phyloP scores from a whole-genome alignment of 257 asterid genomes.

The Gardenia jasminoides region DNA sequence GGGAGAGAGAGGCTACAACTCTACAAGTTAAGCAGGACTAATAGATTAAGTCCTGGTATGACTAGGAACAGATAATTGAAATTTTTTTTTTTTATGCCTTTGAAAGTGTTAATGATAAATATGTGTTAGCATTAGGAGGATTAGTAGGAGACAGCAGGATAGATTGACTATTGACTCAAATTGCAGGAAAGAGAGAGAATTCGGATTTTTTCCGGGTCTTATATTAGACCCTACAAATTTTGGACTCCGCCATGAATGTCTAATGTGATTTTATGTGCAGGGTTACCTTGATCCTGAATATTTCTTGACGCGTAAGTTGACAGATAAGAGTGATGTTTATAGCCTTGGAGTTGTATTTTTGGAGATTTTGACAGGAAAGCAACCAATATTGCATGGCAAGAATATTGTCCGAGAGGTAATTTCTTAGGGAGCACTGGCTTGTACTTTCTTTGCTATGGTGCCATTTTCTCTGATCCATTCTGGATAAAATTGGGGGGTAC shows the following conservation, averaged over 20 bases:
- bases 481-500: too few relatives aligned
- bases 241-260: not conserved
- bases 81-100: not conserved
- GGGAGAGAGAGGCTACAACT: too few relatives aligned
- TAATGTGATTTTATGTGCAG: slow-evolving; percentile 36
- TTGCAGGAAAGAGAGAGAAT: not conserved
- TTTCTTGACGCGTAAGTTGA: slow-evolving; percentile 65
- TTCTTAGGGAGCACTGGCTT: not conserved
- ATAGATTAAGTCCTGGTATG: not conserved
- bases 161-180: not conserved
- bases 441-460: too few relatives aligned
- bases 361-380: slow-evolving; percentile 86
- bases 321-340: slow-evolving; percentile 85
- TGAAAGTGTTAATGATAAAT: not conserved
- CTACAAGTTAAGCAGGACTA: too few relatives aligned
- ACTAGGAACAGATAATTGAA: not conserved
- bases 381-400: slow-evolving; percentile 77
- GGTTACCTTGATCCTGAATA: slow-evolving; percentile 95
- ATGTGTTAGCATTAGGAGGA: not conserved
- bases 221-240: not conserved
- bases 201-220: not conserved
- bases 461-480: too few relatives aligned
- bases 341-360: slow-evolving; percentile 84
- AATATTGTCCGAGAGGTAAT: slow-evolving; percentile 84
- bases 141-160: not conserved